phyloP scores from a whole-genome alignment of 106 monocot species.

The Acorus gramineus region DNA sequence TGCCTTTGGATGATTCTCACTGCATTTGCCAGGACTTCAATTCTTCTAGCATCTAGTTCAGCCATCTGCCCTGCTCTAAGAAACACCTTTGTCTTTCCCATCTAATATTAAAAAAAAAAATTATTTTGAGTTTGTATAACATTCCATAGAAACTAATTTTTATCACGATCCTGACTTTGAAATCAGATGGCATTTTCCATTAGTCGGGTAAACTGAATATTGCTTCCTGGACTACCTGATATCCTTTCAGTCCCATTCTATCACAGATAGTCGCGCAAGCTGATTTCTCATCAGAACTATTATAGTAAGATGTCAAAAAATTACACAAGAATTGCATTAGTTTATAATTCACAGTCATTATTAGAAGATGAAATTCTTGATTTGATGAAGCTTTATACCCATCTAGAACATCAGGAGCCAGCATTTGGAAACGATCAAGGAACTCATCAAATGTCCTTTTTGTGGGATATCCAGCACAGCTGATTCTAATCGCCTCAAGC shows the following conservation, averaged over 20 bases:
- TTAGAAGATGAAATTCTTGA: background rate
- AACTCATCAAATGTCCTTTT: constrained; percentile 97
- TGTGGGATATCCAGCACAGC: constrained; percentile 99
- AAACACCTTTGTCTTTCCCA: constrained; percentile 95
- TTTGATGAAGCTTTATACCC: constrained; percentile 30
- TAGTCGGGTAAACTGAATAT: background rate
- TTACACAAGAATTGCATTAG: background rate
- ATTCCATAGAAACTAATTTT: no score
- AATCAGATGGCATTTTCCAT: no score
- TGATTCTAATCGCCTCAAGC: constrained; percentile 96
- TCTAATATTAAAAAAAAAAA: constrained; percentile 27
- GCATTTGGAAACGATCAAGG: constrained; percentile 94
- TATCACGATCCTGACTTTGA: no score
- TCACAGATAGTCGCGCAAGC: constrained; percentile 78
- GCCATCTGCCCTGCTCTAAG: constrained; percentile 99
- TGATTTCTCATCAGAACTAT: constrained; percentile 88
- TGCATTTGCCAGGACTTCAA: constrained; percentile 82
- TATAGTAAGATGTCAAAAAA: constrained; percentile 8
- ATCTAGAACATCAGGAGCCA: constrained; percentile 79
- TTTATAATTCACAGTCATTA: no score
- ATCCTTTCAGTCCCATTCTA: constrained; percentile 87
- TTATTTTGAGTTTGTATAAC: no score
- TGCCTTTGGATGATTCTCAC: constrained; percentile 72
- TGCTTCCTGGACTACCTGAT: constrained; percentile 45
- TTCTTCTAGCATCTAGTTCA: constrained; percentile 92